These are phyloP conservation scores for Cystobasidium ongulense DNA, from an alignment of 768 basidiomycete species.

Conservation along the genomic window DNA sequence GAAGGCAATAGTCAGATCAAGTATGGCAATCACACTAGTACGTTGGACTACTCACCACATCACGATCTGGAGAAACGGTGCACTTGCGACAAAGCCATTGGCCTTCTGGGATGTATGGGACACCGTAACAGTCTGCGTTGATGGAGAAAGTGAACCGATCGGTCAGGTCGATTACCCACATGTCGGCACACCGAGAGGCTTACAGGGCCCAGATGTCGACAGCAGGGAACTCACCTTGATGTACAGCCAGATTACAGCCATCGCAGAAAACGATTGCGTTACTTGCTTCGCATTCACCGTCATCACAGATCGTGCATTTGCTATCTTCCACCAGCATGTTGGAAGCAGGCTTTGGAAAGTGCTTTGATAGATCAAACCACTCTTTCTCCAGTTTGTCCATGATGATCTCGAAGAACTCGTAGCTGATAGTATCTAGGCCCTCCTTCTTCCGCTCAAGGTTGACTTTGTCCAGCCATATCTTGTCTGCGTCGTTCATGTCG, in stretches of 20 bases:
- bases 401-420: constrained; percentile 86
- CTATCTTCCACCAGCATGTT: constrained; percentile 89
- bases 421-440: constrained; percentile 61
- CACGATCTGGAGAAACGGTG: constrained; percentile 91
- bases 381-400: constrained; percentile 99
- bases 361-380: constrained; percentile 94
- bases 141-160: not conserved
- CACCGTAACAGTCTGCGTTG: constrained; percentile 78
- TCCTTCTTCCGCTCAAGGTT: constrained; percentile 70
- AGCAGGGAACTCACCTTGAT: constrained; percentile 63
- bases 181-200: not conserved
- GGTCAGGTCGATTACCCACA: not conserved
- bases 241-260: constrained; percentile 97
- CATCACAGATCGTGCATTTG: constrained; percentile 93
- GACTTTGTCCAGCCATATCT: constrained; percentile 82
- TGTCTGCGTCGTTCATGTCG: constrained; percentile 99
- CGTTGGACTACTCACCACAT: constrained; percentile 74
- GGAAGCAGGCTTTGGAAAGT: constrained; percentile 77
- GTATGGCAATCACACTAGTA: no score
- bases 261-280: constrained; percentile 99
- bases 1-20: not conserved
- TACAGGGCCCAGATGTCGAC: not conserved
- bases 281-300: constrained; percentile 95
- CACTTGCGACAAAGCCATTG: constrained; percentile 99
- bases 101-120: constrained; percentile 97